phyloP scores from a whole-genome alignment of 441 rosid species.

The Populus trichocarpa region DNA sequence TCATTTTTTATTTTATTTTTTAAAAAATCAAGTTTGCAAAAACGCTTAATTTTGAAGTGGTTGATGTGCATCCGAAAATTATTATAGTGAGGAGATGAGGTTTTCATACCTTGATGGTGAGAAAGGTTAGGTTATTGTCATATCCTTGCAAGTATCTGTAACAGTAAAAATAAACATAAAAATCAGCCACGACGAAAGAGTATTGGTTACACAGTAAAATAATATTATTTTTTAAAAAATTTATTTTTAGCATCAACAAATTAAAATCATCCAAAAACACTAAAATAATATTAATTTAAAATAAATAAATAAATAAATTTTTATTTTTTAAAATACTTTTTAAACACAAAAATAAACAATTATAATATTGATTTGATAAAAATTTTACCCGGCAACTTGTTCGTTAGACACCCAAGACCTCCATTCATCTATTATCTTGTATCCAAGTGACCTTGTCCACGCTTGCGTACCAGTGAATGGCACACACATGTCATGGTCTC shows the following conservation, averaged over 20 bases:
- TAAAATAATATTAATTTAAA: too few species aligned
- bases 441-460: conserved; percentile 48
- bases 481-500: conserved; percentile 47
- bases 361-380: neutral
- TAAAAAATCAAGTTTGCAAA: too few species aligned
- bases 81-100: neutral
- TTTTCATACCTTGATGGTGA: conserved; percentile 49
- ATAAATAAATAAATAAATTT: too few species aligned
- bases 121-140: conserved; percentile 45
- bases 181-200: neutral
- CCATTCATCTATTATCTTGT: conserved; percentile 40
- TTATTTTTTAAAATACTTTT: too few species aligned
- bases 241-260: too few species aligned
- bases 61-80: neutral
- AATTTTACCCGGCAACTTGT: conserved; percentile 44
- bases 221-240: too few species aligned
- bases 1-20: too few species aligned
- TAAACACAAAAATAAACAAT: too few species aligned
- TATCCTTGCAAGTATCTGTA: conserved; percentile 58
- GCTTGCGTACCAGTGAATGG: conserved; percentile 47
- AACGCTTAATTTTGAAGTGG: neutral
- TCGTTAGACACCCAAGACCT: conserved; percentile 39
- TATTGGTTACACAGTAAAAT: too few species aligned
- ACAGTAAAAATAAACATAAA: neutral
- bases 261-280: too few species aligned